phyloP scores from a whole-genome alignment of 2,329 filamentous ascomycete genomes.

The Colletotrichum salicis region DNA sequence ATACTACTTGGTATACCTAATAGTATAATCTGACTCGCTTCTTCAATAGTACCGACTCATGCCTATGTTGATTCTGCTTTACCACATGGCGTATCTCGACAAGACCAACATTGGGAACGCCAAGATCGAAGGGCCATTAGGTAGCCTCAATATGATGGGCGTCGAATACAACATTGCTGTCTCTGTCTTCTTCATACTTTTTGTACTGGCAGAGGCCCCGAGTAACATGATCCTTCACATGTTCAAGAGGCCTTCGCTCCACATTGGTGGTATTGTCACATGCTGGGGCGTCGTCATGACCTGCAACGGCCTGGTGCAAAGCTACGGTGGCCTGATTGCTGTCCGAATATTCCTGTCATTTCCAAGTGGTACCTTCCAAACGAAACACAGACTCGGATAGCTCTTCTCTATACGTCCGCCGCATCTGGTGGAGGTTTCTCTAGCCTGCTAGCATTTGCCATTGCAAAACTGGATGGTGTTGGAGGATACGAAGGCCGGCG shows the following conservation, averaged over 20 bases:
- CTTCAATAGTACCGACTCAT: slow-evolving; percentile 40
- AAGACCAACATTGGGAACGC: slow-evolving; percentile 60
- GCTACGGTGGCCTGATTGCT: slow-evolving; percentile 52
- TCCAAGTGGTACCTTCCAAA: slow-evolving; percentile 47
- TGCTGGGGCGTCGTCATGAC: slow-evolving; percentile 53
- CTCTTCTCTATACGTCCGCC: slow-evolving; percentile 49
- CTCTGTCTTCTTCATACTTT: slow-evolving; percentile 71
- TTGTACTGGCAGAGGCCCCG: slow-evolving; percentile 59
- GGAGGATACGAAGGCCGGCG: slow-evolving; percentile 57
- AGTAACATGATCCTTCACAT: slow-evolving; percentile 52
- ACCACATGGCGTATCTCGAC: slow-evolving; percentile 45
- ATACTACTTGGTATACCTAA: too few species aligned
- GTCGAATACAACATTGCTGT: slow-evolving; percentile 71
- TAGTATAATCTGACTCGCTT: neutral
- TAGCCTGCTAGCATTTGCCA: slow-evolving; percentile 55
- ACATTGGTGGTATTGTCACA: slow-evolving; percentile 50
- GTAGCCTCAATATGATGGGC: slow-evolving; percentile 59
- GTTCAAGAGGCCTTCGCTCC: slow-evolving; percentile 54
- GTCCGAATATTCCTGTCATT: slow-evolving; percentile 52
- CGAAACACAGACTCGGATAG: slow-evolving; percentile 44
- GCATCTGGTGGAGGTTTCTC: slow-evolving; percentile 56
- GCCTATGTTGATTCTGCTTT: slow-evolving; percentile 45
- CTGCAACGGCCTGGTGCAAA: slow-evolving; percentile 48
- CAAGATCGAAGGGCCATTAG: slow-evolving; percentile 63
- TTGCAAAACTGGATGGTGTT: slow-evolving; percentile 57